These are phyloP conservation scores for Hypoxylon rubiginosum DNA, from an alignment of 2,329 filamentous ascomycete genomes.

Conservation along the genomic window DNA sequence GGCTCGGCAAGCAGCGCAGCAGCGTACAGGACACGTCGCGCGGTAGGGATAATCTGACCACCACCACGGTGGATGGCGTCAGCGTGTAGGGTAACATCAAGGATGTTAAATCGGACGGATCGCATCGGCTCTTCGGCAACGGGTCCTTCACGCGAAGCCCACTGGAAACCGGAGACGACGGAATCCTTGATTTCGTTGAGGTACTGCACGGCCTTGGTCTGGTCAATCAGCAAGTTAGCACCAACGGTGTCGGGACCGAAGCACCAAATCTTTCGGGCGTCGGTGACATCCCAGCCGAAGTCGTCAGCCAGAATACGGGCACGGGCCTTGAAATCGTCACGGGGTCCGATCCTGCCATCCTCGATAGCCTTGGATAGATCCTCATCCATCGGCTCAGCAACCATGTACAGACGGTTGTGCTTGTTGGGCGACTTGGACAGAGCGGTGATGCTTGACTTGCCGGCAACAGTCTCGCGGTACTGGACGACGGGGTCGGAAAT, in stretches of 20 bases:
- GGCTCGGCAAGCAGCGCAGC: conserved; percentile 91
- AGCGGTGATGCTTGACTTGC: conserved; percentile 91
- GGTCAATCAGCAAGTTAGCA: conserved; percentile 98
- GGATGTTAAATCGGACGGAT: conserved; percentile 96
- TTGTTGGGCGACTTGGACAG: conserved; percentile 99
- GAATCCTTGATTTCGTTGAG: conserved; percentile 99
- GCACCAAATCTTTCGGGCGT: conserved; percentile 99
- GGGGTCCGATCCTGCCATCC: conserved; percentile 88
- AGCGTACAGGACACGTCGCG: conserved; percentile 97
- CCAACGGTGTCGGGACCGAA: conserved; percentile 98
- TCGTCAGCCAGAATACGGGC: conserved; percentile 97
- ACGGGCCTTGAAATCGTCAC: conserved; percentile 99
- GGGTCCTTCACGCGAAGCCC: conserved; percentile 97
- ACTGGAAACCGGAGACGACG: conserved; percentile 99
- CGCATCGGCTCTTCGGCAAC: conserved; percentile 99
- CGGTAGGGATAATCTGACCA: conserved; percentile 98
- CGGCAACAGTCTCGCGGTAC: conserved; percentile 96
- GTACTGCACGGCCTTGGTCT: conserved; percentile 99
- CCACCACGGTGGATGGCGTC: conserved; percentile 99
- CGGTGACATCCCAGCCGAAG: conserved; percentile 98
- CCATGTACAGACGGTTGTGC: conserved; percentile 99
- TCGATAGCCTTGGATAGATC: conserved; percentile 94
- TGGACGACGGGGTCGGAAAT: conserved; percentile 98
- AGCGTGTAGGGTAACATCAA: conserved; percentile 99
- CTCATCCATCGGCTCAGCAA: conserved; percentile 90